Conservation (phyloP, 1,284 basidiomycete genomes). For the Pseudozyma hubeiensis region DNA sequence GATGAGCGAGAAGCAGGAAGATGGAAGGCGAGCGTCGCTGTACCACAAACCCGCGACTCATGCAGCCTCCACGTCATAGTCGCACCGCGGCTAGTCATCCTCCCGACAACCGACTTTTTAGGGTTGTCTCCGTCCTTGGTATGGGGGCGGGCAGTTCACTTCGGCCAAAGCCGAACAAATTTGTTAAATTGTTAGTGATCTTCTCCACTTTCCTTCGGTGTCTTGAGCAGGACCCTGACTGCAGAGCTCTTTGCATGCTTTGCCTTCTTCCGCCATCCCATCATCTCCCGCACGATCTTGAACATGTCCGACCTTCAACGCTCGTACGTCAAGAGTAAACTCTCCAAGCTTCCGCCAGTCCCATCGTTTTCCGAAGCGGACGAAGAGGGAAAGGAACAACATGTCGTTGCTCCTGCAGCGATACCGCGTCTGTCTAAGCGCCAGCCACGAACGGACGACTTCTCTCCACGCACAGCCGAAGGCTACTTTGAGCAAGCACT, state of each 20-base stretch:
- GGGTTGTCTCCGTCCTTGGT: too few relatives aligned
- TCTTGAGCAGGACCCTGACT: slow-evolving; percentile 8
- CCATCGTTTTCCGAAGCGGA: slow-evolving; percentile 31
- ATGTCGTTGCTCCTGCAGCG: slow-evolving; percentile 9
- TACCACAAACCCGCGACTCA: too few relatives aligned
- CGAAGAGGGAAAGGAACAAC: slow-evolving; percentile 12
- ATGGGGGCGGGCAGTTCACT: too few relatives aligned
- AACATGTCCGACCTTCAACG: slow-evolving; percentile 43
- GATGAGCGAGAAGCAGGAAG: not conserved
- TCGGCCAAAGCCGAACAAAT: too few relatives aligned
- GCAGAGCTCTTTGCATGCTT: not conserved
- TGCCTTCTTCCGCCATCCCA: not conserved
- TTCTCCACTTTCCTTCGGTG: not conserved
- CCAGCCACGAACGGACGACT: slow-evolving; percentile 20
- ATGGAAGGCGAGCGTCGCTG: not conserved
- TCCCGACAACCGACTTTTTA: too few relatives aligned
- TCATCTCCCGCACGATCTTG: not conserved
- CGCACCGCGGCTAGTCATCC: slow-evolving; percentile 1
- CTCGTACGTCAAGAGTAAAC: slow-evolving; percentile 45
- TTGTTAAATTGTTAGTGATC: not conserved
- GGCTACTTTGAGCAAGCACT: slow-evolving; percentile 64
- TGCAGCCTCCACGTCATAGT: slow-evolving; percentile 41
- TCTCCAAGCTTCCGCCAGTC: slow-evolving; percentile 44
- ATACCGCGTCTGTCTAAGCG: slow-evolving; percentile 3
- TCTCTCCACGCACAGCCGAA: slow-evolving; percentile 53